Evolutionary conservation across 2,329 filamentous ascomycete species (phyloP).

Genomic region (Fusarium incarnatum): DNA sequence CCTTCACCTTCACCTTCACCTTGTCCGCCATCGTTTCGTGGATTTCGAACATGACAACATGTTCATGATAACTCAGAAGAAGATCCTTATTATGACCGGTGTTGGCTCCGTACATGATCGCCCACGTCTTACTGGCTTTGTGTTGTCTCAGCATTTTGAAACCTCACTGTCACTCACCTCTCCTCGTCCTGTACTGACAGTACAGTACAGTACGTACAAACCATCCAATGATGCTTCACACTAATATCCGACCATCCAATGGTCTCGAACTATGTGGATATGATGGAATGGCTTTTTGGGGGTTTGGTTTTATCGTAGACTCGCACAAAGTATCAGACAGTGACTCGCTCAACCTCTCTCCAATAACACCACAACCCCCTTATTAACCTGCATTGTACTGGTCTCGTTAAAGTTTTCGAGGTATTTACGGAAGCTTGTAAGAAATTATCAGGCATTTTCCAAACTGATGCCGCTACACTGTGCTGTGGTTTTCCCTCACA

Average conservation of each 20-base stretch:
- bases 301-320: slow-evolving; percentile 20
- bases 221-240: slow-evolving; percentile 23
- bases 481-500: slow-evolving; percentile 9
- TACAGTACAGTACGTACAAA: not conserved
- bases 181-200: not conserved
- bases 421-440: slow-evolving; percentile 16
- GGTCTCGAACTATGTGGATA: slow-evolving; percentile 13
- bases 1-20: slow-evolving; percentile 39
- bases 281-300: slow-evolving; percentile 25
- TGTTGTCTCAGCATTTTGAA: slow-evolving; percentile 15
- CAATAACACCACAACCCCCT: not conserved
- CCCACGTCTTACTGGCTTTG: not conserved
- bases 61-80: slow-evolving; percentile 21
- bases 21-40: slow-evolving; percentile 39
- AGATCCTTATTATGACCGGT: not conserved
- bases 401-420: slow-evolving; percentile 14
- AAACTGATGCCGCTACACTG: not conserved
- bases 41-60: slow-evolving; percentile 20
- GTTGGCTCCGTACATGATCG: slow-evolving; percentile 17
- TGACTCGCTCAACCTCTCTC: slow-evolving; percentile 16
- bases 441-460: not conserved
- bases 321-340: slow-evolving; percentile 22
- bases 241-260: slow-evolving; percentile 10
- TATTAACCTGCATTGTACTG: slow-evolving; percentile 10
- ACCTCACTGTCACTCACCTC: slow-evolving; percentile 6